Conservation (phyloP, 352 stramenopile species). For the Elongisporangium anandrum region DNA sequence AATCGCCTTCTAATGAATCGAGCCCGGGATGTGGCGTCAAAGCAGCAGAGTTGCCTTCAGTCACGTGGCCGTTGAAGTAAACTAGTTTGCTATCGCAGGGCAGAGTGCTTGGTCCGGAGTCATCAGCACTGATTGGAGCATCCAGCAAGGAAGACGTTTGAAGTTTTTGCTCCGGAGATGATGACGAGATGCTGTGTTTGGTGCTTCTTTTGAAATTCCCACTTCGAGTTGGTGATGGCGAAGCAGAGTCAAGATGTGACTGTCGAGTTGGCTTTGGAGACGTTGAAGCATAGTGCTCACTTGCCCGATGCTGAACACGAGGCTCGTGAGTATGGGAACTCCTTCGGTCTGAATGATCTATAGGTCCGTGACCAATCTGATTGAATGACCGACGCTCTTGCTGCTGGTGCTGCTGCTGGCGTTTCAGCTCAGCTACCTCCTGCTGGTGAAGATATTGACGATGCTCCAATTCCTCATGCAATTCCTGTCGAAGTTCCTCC, state of each 20-base stretch:
- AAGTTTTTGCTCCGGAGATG: neutral
- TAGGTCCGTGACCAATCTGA: slow-evolving; percentile 2
- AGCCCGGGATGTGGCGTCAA: neutral
- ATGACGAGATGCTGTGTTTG: neutral
- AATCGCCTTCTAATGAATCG: slow-evolving; percentile 9
- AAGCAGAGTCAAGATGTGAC: neutral
- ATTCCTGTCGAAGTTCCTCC: slow-evolving; percentile 48
- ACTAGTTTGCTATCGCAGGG: slow-evolving; percentile 55
- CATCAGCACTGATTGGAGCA: neutral
- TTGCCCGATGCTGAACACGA: no score
- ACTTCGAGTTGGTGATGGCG: neutral
- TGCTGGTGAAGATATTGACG: slow-evolving; percentile 42
- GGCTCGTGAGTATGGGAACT: neutral
- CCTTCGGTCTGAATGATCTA: slow-evolving; percentile 6
- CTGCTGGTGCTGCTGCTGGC: slow-evolving; percentile 20
- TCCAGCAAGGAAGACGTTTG: no score
- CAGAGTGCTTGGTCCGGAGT: slow-evolving; percentile 16
- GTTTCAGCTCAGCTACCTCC: slow-evolving; percentile 32
- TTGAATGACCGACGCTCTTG: slow-evolving; percentile 8
- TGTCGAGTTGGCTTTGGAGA: neutral
- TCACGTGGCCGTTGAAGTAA: slow-evolving; percentile 37
- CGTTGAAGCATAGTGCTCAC: slow-evolving; percentile 1
- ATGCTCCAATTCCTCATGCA: slow-evolving; percentile 44
- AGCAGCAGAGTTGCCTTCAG: neutral
- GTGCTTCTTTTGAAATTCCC: neutral